Percentiles rank a stretch among this genome's conserved stretches.
Conservation (phyloP, 2,329 filamentous ascomycete species). For the Macrophomina pseudophaseolina region DNA sequence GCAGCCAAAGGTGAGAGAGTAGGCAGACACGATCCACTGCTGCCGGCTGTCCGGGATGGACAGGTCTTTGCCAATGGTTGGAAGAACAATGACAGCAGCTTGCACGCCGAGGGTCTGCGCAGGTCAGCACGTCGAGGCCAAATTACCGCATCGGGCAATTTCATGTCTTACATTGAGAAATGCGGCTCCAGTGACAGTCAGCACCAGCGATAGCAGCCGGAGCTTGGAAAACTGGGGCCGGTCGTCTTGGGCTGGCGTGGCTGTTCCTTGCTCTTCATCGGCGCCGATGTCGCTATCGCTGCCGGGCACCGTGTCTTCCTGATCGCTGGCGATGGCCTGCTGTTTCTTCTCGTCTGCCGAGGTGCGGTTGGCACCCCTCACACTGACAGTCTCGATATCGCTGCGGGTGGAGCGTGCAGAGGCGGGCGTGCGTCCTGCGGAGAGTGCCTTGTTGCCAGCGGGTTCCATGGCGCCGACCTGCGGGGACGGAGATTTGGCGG, state of each 20-base stretch:
- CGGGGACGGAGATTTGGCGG: neutral
- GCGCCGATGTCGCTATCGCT: conserved; percentile 12
- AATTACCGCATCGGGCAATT: neutral
- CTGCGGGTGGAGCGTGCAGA: neutral
- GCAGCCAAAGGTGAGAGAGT: conserved; percentile 67
- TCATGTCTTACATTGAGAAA: conserved; percentile 33
- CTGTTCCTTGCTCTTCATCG: conserved; percentile 14
- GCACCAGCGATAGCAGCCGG: conserved; percentile 36
- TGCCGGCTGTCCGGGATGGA: conserved; percentile 39
- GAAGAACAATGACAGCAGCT: conserved; percentile 41
- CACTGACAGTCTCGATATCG: neutral
- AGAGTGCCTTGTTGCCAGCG: neutral
- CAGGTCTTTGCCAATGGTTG: conserved; percentile 39
- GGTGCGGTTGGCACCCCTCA: neutral
- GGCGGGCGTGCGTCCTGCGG: neutral
- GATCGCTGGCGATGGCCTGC: neutral
- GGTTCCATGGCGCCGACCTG: neutral
- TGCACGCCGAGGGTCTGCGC: conserved; percentile 36
- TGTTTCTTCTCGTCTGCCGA: conserved; percentile 3
- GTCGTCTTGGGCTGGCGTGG: neutral
- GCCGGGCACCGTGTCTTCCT: neutral
- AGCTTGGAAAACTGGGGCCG: conserved; percentile 32
- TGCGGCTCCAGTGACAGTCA: conserved; percentile 37
- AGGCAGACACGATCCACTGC: conserved; percentile 58
- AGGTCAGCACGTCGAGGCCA: neutral